These are phyloP conservation scores for Claviceps cyperi DNA, from an alignment of 2,329 filamentous ascomycete species.

Conservation along the genomic window DNA sequence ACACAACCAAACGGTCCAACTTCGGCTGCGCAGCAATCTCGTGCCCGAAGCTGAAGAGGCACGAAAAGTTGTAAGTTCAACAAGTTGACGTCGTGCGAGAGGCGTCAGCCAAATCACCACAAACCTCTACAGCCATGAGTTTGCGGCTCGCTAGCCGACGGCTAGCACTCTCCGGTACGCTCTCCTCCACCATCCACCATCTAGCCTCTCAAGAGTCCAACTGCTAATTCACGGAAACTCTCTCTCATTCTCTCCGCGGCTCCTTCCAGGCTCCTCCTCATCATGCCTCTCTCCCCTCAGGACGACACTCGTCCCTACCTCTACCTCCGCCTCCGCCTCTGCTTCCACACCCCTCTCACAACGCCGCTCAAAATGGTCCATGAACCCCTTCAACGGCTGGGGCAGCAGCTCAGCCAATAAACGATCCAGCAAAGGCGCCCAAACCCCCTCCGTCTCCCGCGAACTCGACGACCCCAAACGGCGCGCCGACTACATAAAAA, in stretches of 20 bases:
- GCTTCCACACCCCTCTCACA: conserved; percentile 9
- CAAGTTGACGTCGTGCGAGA: background rate
- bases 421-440: conserved; percentile 12
- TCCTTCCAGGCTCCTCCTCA: conserved; percentile 5
- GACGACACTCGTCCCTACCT: conserved; percentile 8
- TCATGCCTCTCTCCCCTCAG: conserved; percentile 6
- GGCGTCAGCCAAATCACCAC: background rate
- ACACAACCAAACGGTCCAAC: conserved; percentile 12
- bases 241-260: background rate
- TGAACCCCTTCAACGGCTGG: conserved; percentile 25
- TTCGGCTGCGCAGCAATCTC: conserved; percentile 5
- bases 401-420: conserved; percentile 14
- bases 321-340: background rate
- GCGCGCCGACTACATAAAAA: conserved; percentile 24
- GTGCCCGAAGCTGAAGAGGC: background rate
- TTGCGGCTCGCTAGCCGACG: conserved; percentile 48
- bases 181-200: background rate
- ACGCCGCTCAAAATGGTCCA: conserved; percentile 29
- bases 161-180: conserved; percentile 44
- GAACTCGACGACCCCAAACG: conserved; percentile 29
- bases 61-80: background rate
- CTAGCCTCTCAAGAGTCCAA: background rate
- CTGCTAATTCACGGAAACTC: background rate
- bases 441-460: conserved; percentile 11
- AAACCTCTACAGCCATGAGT: conserved; percentile 37